These are phyloP conservation scores for Penicillium pancosmium DNA, from an alignment of 495 filamentous ascomycete genomes.

Conservation along the genomic window DNA sequence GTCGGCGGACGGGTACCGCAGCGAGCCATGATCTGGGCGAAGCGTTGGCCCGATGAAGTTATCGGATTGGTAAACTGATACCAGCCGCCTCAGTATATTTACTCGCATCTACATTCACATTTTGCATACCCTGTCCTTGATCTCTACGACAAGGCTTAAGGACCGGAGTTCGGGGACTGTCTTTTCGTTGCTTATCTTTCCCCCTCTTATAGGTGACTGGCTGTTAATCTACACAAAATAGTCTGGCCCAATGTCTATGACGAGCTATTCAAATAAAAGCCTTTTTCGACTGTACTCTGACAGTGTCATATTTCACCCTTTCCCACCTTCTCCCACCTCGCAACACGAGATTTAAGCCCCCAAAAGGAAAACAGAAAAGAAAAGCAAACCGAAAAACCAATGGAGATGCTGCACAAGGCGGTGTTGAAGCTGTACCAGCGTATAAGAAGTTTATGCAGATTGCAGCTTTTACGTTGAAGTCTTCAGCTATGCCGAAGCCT, in stretches of 20 bases:
- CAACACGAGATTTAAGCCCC: no score
- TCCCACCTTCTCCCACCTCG: no score
- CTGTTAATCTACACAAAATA: neutral
- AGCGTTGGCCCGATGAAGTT: slow-evolving; percentile 53
- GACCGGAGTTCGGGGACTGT: neutral
- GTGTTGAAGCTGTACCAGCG: no score
- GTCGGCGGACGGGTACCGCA: slow-evolving; percentile 77
- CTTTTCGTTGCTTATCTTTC: neutral
- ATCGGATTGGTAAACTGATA: slow-evolving; percentile 50
- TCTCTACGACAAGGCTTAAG: neutral
- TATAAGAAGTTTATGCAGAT: no score
- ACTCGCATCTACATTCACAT: neutral
- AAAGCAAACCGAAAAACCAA: no score
- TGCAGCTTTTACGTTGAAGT: no score
- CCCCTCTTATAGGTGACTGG: neutral
- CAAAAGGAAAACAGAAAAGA: no score
- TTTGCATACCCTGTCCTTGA: slow-evolving; percentile 3
- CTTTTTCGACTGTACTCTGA: neutral
- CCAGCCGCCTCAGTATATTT: neutral
- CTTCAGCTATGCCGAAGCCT: no score
- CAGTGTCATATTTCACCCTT: no score
- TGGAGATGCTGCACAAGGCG: no score
- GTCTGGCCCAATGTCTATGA: neutral
- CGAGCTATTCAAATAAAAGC: neutral
- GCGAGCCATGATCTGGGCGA: slow-evolving; percentile 71